Evolutionary conservation across 495 filamentous ascomycete species (phyloP).

Genomic region (Melanomma pulvis-pyrius): DNA sequence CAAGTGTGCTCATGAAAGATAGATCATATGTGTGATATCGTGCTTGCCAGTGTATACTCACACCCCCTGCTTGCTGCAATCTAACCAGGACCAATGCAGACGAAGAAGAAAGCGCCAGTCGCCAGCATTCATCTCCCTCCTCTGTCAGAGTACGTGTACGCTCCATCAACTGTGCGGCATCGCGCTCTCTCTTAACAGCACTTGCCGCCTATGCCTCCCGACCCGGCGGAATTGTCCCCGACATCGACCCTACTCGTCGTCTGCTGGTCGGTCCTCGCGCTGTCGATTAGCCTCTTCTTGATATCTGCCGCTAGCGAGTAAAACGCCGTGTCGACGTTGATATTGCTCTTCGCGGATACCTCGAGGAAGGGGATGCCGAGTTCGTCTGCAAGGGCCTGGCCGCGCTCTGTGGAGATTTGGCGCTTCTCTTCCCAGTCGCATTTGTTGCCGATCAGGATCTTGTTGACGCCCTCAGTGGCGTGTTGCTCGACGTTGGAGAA

Average conservation of each 20-base stretch:
- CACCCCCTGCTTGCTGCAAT: neutral
- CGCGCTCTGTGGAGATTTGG: constrained; percentile 86
- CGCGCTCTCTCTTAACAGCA: constrained; percentile 67
- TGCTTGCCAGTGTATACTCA: neutral
- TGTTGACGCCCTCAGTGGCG: constrained; percentile 98
- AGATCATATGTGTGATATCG: neutral
- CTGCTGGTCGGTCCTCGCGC: constrained; percentile 74
- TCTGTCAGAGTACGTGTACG: neutral
- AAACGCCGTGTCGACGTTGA: constrained; percentile 99
- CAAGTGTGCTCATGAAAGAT: neutral
- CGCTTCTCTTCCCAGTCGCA: constrained; percentile 99
- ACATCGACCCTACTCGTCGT: constrained; percentile 32
- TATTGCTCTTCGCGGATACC: constrained; percentile 97
- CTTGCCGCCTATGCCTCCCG: constrained; percentile 67
- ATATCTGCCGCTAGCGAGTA: constrained; percentile 94
- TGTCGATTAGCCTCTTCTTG: constrained; percentile 93
- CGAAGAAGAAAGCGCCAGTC: neutral
- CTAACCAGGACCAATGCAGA: neutral
- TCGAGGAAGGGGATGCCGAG: constrained; percentile 98
- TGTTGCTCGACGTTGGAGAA: constrained; percentile 99
- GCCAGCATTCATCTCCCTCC: neutral
- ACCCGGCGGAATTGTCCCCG: constrained; percentile 37
- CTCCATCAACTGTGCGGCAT: neutral
- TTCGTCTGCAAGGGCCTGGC: constrained; percentile 91
- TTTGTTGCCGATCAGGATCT: constrained; percentile 99